Base-by-base conservation (phyloP, 2,329 filamentous ascomycete species). In the Didymella exigua region DNA sequence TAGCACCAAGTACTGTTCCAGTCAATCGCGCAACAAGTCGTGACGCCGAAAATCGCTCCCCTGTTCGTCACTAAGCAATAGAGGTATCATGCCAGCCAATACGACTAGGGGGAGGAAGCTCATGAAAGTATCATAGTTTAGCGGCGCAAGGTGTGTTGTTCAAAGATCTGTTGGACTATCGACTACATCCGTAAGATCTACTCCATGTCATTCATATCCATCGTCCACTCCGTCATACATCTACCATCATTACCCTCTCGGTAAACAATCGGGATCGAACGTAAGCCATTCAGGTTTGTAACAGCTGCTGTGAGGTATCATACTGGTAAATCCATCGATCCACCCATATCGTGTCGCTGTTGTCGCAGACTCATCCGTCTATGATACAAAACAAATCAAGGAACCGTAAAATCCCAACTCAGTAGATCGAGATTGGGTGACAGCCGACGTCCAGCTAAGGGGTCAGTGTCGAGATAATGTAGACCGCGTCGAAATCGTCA, bases 341-440 rank as follows among this genome's bases (percentile, higher is more conserved):
- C 59, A 57, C 58, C 60, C 62, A 61, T 61, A 58, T 61, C 64
- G 58, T 66, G 57, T 65, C 56, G 56, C 63, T 60, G 58, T 59
- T 56, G 26, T 63, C 54, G 64, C 60, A 67, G 69, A 68, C 65
- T 57, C 58, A 58, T 60, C 54, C 61, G 63, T 74, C 69, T 72
- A 74, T 71, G 62, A 62, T 72, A 72, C 65, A 69, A 61, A 56
- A 67, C 64, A 67, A 65, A 56, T 38, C 56, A 56, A 67, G 57
- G 56, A 69, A 63, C 55, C 62, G 58, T 56, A 55, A 58, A 61
- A 47, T 54, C 59, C 54, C 49, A 58, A 54, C 59, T 62, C 57
- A 30, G 31, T 27, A 50, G 31, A 56, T 61, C 37, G 56, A 64
- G 56, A 46, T 53, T 53, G 57, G 51, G 43, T 33, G 33, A 50